phyloP scores from a whole-genome alignment of 257 asterid species.

The Solanum paucissectum region DNA sequence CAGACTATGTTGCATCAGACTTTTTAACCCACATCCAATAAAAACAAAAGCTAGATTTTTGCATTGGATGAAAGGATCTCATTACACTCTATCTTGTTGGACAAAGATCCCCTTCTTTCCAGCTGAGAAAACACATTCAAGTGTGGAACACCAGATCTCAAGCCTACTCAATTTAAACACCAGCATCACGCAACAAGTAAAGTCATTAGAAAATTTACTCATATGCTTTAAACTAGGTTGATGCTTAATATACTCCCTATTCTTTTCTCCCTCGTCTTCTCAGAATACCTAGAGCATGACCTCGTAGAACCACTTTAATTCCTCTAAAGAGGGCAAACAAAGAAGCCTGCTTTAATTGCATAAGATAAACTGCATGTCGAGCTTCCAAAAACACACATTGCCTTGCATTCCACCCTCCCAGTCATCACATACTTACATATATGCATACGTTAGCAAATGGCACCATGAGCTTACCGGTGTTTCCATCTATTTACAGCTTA shows the following conservation, averaged over 20 bases:
- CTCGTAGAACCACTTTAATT: not conserved
- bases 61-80: not conserved
- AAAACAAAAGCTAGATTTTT: not conserved
- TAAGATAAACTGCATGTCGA: not conserved
- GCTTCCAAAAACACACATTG: not conserved
- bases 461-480: not conserved
- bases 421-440: not conserved
- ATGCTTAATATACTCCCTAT: not conserved
- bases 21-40: not conserved
- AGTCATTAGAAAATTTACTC: not conserved
- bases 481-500: not conserved
- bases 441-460: not conserved
- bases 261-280: not conserved
- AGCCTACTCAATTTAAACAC: not conserved
- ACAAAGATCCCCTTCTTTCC: not conserved
- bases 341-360: not conserved
- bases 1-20: not conserved
- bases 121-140: not conserved
- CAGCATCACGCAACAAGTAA: not conserved
- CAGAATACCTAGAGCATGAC: not conserved
- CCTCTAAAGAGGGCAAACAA: not conserved
- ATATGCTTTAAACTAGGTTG: not conserved
- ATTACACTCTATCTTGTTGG: not conserved
- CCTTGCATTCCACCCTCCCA: not conserved
- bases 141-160: not conserved